Conservation (phyloP, 2,329 filamentous ascomycete genomes). For the Truncatella angustata region DNA sequence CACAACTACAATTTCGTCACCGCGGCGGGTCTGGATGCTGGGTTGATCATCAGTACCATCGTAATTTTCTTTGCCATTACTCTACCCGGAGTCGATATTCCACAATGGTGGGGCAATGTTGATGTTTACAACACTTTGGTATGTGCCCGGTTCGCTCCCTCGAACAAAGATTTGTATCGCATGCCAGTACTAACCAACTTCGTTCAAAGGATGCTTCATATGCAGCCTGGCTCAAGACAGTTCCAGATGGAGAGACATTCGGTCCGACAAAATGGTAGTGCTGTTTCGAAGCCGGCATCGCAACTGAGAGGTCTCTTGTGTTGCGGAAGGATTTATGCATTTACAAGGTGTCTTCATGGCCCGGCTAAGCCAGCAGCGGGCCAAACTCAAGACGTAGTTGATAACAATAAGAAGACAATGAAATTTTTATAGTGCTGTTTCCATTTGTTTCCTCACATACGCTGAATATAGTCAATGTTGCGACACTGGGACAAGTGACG, state of each 20-base stretch:
- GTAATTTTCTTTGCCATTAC: conserved; percentile 36
- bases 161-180: neutral
- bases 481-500: no score
- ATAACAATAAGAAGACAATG: no score
- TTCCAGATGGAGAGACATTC: conserved; percentile 10
- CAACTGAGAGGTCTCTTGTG: no score
- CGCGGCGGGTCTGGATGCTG: conserved; percentile 37
- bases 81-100: conserved; percentile 33
- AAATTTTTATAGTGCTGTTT: no score
- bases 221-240: conserved; percentile 8
- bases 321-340: no score
- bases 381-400: no score
- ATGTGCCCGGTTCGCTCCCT: conserved; percentile 27
- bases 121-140: conserved; percentile 34
- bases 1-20: conserved; percentile 42
- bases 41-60: conserved; percentile 36
- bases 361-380: no score
- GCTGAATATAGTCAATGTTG: no score
- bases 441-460: no score
- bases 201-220: conserved; percentile 7
- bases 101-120: conserved; percentile 53
- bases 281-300: no score
- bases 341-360: no score
- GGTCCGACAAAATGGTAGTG: conserved; percentile 10
- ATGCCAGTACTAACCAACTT: neutral